These are phyloP conservation scores for Metschnikowia aberdeeniae DNA, from an alignment of 805 yeast species.

Conservation along the genomic window DNA sequence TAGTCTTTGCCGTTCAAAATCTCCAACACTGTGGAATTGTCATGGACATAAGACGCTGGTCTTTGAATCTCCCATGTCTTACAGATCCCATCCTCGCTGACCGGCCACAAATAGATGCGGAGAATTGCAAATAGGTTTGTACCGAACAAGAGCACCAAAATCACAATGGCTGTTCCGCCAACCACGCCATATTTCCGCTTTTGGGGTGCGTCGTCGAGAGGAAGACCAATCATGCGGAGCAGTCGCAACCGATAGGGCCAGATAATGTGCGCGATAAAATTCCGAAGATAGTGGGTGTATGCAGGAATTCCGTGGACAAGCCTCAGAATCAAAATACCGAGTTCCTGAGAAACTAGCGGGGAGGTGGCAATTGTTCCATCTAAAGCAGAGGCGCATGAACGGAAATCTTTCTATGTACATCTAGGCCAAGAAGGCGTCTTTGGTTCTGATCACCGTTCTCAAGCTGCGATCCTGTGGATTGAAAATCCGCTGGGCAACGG, in stretches of 20 bases:
- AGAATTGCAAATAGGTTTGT: constrained; percentile 20
- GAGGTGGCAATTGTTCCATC: too few species aligned
- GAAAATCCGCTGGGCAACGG: constrained; percentile 53
- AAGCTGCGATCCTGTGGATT: constrained; percentile 52
- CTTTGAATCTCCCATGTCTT: constrained; percentile 16
- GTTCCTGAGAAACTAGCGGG: too few species aligned
- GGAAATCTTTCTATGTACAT: constrained; percentile 11
- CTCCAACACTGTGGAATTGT: constrained; percentile 27
- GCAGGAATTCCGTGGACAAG: too few species aligned
- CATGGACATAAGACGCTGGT: constrained; percentile 23
- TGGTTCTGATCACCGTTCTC: constrained; percentile 52
- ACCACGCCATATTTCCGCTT: constrained; percentile 10
- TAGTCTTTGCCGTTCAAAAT: constrained; percentile 12
- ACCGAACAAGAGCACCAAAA: constrained; percentile 18
- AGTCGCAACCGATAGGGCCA: not conserved
- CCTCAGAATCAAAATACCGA: too few species aligned
- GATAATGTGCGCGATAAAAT: not conserved
- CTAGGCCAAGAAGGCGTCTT: constrained; percentile 39
- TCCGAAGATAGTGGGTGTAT: not conserved
- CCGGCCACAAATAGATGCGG: constrained; percentile 17
- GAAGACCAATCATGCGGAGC: constrained; percentile 15
- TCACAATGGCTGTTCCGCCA: constrained; percentile 3
- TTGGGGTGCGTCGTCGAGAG: constrained; percentile 11
- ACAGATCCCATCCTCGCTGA: constrained; percentile 14
- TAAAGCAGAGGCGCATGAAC: not conserved